Evolutionary conservation across 1,139 yeast genomes (phyloP), one percentile per base, ranked within the genome.

Genomic region (Arxiozyma telluris): DNA sequence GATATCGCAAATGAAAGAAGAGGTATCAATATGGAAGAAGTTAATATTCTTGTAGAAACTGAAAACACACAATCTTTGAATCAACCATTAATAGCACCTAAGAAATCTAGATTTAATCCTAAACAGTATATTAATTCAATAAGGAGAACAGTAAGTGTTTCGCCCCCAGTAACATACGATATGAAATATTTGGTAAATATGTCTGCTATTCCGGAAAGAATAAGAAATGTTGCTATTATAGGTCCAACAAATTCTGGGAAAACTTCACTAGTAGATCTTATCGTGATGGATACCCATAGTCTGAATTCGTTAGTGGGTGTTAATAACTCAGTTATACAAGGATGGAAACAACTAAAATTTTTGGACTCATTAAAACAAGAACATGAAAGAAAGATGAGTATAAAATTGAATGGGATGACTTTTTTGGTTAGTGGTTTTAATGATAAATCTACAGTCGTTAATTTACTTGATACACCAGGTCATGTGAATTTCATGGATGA

Each of bases 241-340:
- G 98, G 98, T 0, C 80, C 82, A 51, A 65, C 87, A 2, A 88
- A 88, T 62, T 82, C 87, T n/a, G 98, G 99, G 2, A 93, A 94
- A 70, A 87, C 98, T 0, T 76, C 89, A 0, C 70, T 91, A 1
- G 60, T 87, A n/a, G 96, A 90, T 65, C 69, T 80, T 71, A 69
- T 91, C 39, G 80, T 89, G 0, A 61, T 72, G 5, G 82, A 83
- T 53, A 82, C 95, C 0, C 96, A 89, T 65, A 64, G 65, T 2
- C 11, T 4, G 1, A 8, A 34, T n/a, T 59, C 71, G 5, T 59
- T 76, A 9, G 66, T 70, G 5, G 65, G 69, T 17, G 56, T 66
- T 4, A 65, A 60, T 57, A 65, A 52, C 18, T 60, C 59, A 60
- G 69, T 57, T 50, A 68, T 57, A 70, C 57, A 63, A 38, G 71